These are phyloP conservation scores for Alternaria triticimaculans DNA, from an alignment of 2,329 filamentous ascomycete genomes.

Conservation along the genomic window DNA sequence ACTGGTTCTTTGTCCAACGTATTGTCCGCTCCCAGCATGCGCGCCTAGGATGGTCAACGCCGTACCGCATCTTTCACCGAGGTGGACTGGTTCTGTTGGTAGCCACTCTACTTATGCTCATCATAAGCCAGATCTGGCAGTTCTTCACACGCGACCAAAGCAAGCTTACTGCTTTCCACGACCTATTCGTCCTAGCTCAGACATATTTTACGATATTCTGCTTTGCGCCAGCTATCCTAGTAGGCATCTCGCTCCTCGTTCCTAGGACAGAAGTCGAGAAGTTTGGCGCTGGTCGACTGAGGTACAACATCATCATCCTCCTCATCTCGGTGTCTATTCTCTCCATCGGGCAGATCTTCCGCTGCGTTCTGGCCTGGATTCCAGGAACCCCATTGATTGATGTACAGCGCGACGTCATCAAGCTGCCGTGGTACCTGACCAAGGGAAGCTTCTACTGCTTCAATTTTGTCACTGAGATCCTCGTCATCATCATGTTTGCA, in stretches of 20 bases:
- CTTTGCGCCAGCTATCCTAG: slow-evolving; percentile 69
- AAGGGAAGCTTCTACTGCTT: slow-evolving; percentile 81
- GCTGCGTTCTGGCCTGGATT: slow-evolving; percentile 66
- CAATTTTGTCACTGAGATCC: slow-evolving; percentile 76
- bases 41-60: slow-evolving; percentile 69
- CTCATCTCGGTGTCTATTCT: slow-evolving; percentile 63
- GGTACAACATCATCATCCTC: slow-evolving; percentile 71
- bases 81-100: slow-evolving; percentile 62
- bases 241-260: slow-evolving; percentile 56
- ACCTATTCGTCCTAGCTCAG: slow-evolving; percentile 68
- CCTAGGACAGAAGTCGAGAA: slow-evolving; percentile 55
- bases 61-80: slow-evolving; percentile 58
- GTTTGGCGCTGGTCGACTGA: slow-evolving; percentile 74
- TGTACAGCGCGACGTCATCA: slow-evolving; percentile 49
- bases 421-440: slow-evolving; percentile 70
- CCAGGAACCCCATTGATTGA: slow-evolving; percentile 54
- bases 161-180: slow-evolving; percentile 62
- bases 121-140: slow-evolving; percentile 67
- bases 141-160: slow-evolving; percentile 69
- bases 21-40: slow-evolving; percentile 78
- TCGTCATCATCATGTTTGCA: slow-evolving; percentile 72
- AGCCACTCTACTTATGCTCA: slow-evolving; percentile 68
- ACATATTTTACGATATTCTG: slow-evolving; percentile 70
- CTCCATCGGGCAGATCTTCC: slow-evolving; percentile 74
- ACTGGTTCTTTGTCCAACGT: slow-evolving; percentile 79